phyloP scores from a whole-genome alignment of 805 yeast species.

The Nakazawaea peltata region DNA sequence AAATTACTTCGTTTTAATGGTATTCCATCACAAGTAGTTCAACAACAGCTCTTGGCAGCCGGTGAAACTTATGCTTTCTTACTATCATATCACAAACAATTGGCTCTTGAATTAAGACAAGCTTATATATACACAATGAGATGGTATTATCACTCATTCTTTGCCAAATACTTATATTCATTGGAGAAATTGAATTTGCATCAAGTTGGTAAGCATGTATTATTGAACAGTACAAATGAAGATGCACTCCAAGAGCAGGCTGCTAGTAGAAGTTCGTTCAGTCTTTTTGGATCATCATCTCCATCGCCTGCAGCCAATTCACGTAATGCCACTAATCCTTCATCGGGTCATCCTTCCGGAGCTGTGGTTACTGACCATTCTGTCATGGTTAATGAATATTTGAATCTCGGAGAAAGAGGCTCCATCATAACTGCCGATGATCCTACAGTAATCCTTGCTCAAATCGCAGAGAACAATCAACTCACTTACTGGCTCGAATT shows the following conservation, averaged over 20 bases:
- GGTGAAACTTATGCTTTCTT: conserved; percentile 57
- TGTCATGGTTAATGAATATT: conserved; percentile 39
- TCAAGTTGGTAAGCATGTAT: conserved; percentile 44
- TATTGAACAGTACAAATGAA: conserved; percentile 39
- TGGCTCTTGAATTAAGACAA: conserved; percentile 64
- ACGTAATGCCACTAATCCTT: background rate
- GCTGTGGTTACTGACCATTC: background rate
- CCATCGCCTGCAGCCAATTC: conserved; percentile 6
- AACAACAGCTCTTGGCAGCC: conserved; percentile 54
- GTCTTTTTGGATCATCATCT: conserved; percentile 6
- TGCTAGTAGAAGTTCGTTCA: conserved; percentile 3
- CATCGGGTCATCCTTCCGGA: background rate
- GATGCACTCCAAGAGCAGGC: conserved; percentile 1
- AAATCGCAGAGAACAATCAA: conserved; percentile 74
- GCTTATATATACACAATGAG: conserved; percentile 86
- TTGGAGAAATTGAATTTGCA: conserved; percentile 54
- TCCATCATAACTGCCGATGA: conserved; percentile 48
- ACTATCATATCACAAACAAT: conserved; percentile 39
- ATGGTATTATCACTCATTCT: conserved; percentile 85
- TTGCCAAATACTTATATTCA: conserved; percentile 68
- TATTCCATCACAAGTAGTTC: conserved; percentile 67
- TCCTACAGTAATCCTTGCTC: conserved; percentile 67
- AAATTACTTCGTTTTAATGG: conserved; percentile 60
- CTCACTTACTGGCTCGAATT: conserved; percentile 63
- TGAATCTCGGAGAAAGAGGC: conserved; percentile 49